A percentile compares a stretch with the other conserved stretches of the same genome.
These are phyloP conservation scores for Botrytis galanthina DNA, from an alignment of 2,329 filamentous ascomycete genomes.

Conservation along the genomic window DNA sequence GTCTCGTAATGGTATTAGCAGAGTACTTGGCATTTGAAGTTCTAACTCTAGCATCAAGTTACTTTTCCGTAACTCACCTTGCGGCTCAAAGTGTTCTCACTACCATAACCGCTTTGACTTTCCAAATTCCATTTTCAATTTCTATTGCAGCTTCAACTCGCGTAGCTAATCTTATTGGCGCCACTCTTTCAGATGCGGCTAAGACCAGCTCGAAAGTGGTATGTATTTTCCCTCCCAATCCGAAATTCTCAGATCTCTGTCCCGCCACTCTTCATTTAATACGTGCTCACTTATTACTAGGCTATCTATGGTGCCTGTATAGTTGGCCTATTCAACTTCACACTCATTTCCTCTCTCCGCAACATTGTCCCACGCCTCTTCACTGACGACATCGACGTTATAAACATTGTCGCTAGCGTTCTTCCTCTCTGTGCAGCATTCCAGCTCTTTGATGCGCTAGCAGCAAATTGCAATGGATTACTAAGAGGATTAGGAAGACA, in stretches of 20 bases:
- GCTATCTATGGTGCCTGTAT: constrained; percentile 62
- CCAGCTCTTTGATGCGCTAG: constrained; percentile 83
- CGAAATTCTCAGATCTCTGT: background rate
- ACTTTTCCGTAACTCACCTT: constrained; percentile 74
- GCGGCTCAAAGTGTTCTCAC: constrained; percentile 86
- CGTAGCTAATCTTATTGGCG: constrained; percentile 88
- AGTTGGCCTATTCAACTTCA: constrained; percentile 77
- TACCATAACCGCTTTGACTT: constrained; percentile 75
- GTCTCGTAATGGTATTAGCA: constrained; percentile 90
- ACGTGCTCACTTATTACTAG: constrained; percentile 32
- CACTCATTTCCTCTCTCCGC: constrained; percentile 65
- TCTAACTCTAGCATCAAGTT: constrained; percentile 76
- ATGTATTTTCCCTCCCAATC: constrained; percentile 20
- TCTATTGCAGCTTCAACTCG: constrained; percentile 86
- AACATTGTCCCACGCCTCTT: constrained; percentile 75
- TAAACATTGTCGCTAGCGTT: constrained; percentile 63
- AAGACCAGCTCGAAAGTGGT: constrained; percentile 74
- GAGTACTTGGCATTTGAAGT: constrained; percentile 94
- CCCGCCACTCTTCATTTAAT: constrained; percentile 5
- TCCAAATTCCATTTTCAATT: constrained; percentile 89
- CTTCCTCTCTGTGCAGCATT: constrained; percentile 83
- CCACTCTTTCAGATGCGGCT: constrained; percentile 75
- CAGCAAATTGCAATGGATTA: constrained; percentile 77
- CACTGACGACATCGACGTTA: constrained; percentile 69
- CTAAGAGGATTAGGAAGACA: constrained; percentile 85